Evolutionary conservation across 2,329 filamentous ascomycete genomes (phyloP), one percentile per base, ranked within the genome.

Genomic region (Colletotrichum aenigma): DNA sequence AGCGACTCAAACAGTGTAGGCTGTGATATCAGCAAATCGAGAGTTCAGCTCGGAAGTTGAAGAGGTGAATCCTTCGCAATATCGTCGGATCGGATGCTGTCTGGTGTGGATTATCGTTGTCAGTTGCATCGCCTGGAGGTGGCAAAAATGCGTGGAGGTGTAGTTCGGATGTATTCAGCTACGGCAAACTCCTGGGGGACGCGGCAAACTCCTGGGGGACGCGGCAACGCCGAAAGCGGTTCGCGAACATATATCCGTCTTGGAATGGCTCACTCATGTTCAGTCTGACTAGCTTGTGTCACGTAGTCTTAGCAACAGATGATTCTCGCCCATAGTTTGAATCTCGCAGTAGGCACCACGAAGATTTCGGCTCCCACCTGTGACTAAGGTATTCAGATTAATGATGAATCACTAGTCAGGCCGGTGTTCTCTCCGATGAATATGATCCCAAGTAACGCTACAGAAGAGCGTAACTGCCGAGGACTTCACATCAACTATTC

Each of bases 211-310:
- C 0, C 55, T 58, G 7, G 55, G 18, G 13, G n/a, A 16, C 55
- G 16, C 55, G 55, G 55, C 55, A 58, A 28, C 24, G 26, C 55
- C 55, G 55, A 58, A 0, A 28, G 24, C 15, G 0, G 4, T 58
- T 28, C 26, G 21, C 24, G 24, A 58, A 1, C 21, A 16, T 18
- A 0, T 9, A 2, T 2, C 13, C 2, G 21, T 18, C 26, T 28
- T 13, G 3, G 13, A 18, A 0, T 28, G 7, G 15, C 55, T 58
- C 16, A 12, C 15, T 24, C 1, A 28, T 28, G 24, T 18, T 58
- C 10, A 9, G 4, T 1, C 0, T 28, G 2, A 0, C 16, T 28
- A 24, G 26, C 0, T 4, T 58, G 13, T 58, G 4, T 6, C 55
- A 10, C 18, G 55, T 28, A 58, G 15, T 12, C 43, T 7, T 2